Base-by-base conservation (phyloP, 2,329 filamentous ascomycete genomes). In the Myriosclerotinia scirpicola region DNA sequence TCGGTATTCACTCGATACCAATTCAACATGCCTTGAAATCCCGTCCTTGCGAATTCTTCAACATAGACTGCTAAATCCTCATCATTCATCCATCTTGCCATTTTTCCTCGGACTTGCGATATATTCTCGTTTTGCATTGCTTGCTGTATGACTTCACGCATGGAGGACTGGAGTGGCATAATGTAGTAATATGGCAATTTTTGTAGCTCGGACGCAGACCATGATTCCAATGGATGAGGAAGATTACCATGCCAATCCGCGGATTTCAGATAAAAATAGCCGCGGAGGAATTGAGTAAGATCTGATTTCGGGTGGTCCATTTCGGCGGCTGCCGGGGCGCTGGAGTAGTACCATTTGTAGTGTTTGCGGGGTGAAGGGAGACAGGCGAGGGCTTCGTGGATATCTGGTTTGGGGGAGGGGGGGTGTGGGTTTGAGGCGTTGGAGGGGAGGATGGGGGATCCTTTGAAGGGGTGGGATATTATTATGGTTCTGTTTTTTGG, bases 191-290 rank as follows among this genome's bases (percentile, higher is more conserved):
- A 80, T 0, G 88, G 88, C 80, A 91, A 82, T 67, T 83, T 80
- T 1, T 80, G 81, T 2, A 91, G 74, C 54, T 87, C 83, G 15
- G 78, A 74, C 0, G 87, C 87, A 2, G 77, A 81, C 86, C 86
- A 90, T 2, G 76, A 79, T 15, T 78, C 69, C 6, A 90, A 78
- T 0, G 85, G 81, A 40, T 79, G 78, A 0, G 87, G 85, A 1
- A 80, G 72, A 71, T 87, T 87, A 5, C 80, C 78, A 5, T 76
- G 72, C 84, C 85, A 90, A 65, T 84, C 82, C 7, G 84, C 87
- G 64, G 84, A 87, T 74, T 91, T 91, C 58, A 91, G 80, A 72
- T 90, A 83, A 69, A 90, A 85, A 73, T 90, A 91, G 3, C 88
- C 87, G 12, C 87, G 81, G 1, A 90, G 78, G 68, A 90, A 90